These are phyloP conservation scores for Colletotrichum magnum DNA, from an alignment of 2,329 filamentous ascomycete genomes.

Conservation along the genomic window DNA sequence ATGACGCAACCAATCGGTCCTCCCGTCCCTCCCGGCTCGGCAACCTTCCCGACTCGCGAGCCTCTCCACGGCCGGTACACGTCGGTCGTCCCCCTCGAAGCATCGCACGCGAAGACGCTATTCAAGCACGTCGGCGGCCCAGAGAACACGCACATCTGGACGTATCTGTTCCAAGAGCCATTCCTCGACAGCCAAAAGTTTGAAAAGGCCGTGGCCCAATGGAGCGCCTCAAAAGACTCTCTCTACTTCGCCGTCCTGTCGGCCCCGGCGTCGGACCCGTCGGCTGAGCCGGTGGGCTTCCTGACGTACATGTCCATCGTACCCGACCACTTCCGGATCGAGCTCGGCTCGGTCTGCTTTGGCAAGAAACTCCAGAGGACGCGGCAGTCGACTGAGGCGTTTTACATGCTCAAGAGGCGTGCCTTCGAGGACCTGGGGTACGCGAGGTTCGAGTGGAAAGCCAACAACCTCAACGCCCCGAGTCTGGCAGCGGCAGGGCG, in stretches of 20 bases:
- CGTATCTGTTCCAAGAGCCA: slow-evolving; percentile 49
- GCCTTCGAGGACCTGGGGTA: slow-evolving; percentile 69
- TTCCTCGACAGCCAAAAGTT: slow-evolving; percentile 43
- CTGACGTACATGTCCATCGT: slow-evolving; percentile 63
- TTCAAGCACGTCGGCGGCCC: slow-evolving; percentile 52
- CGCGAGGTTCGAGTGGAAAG: slow-evolving; percentile 75
- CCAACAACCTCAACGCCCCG: slow-evolving; percentile 67
- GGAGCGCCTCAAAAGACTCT: slow-evolving; percentile 50
- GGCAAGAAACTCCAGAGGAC: slow-evolving; percentile 66
- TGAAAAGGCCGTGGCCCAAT: slow-evolving; percentile 41
- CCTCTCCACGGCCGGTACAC: slow-evolving; percentile 50
- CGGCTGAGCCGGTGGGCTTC: slow-evolving; percentile 56
- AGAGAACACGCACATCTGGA: slow-evolving; percentile 51
- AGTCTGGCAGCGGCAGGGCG: slow-evolving; percentile 69
- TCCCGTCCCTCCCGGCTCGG: slow-evolving; percentile 23
- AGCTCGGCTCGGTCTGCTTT: slow-evolving; percentile 71
- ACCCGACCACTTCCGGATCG: slow-evolving; percentile 63
- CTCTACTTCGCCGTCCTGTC: slow-evolving; percentile 62
- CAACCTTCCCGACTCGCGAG: slow-evolving; percentile 40
- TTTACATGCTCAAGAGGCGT: slow-evolving; percentile 68
- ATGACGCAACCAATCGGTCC: background rate
- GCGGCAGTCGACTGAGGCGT: slow-evolving; percentile 68
- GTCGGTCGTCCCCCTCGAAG: slow-evolving; percentile 47
- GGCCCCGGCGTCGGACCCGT: slow-evolving; percentile 41
- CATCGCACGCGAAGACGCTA: slow-evolving; percentile 46